phyloP scores from a whole-genome alignment of 805 yeast species.

The Zygosaccharomyces siamensis region DNA sequence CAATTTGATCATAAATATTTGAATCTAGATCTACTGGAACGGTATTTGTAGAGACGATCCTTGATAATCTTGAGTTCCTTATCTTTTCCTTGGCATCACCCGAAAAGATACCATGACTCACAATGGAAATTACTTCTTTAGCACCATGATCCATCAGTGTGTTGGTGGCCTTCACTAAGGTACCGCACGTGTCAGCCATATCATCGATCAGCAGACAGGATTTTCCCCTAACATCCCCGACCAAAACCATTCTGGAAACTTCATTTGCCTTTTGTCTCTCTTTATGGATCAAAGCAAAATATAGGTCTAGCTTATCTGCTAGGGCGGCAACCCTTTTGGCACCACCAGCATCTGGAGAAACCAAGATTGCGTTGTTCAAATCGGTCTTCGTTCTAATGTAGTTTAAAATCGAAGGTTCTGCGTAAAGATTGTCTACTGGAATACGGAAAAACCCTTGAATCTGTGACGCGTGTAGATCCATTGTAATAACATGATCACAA shows the following conservation, averaged over 20 bases:
- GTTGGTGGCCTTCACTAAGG: slow-evolving; percentile 91
- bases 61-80: slow-evolving; percentile 58
- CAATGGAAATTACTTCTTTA: slow-evolving; percentile 80
- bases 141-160: slow-evolving; percentile 79
- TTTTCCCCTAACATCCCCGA: slow-evolving; percentile 85
- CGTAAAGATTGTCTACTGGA: slow-evolving; percentile 93
- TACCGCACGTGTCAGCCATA: slow-evolving; percentile 99
- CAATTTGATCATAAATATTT: slow-evolving; percentile 71
- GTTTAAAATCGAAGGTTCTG: slow-evolving; percentile 84
- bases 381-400: slow-evolving; percentile 67
- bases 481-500: slow-evolving; percentile 89
- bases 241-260: slow-evolving; percentile 90
- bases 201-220: slow-evolving; percentile 88
- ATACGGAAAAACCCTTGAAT: slow-evolving; percentile 95
- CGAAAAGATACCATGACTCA: slow-evolving; percentile 91
- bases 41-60: slow-evolving; percentile 87
- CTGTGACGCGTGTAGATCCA: slow-evolving; percentile 97
- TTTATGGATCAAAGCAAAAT: slow-evolving; percentile 93
- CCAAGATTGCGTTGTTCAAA: slow-evolving; percentile 61
- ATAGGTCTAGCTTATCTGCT: slow-evolving; percentile 87
- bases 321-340: slow-evolving; percentile 94
- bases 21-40: slow-evolving; percentile 73
- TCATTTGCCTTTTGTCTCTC: slow-evolving; percentile 95
- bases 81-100: slow-evolving; percentile 76
- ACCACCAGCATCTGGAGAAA: slow-evolving; percentile 98